phyloP scores from a whole-genome alignment of 176 grass and related monocot genomes.

The Carex pumila region DNA sequence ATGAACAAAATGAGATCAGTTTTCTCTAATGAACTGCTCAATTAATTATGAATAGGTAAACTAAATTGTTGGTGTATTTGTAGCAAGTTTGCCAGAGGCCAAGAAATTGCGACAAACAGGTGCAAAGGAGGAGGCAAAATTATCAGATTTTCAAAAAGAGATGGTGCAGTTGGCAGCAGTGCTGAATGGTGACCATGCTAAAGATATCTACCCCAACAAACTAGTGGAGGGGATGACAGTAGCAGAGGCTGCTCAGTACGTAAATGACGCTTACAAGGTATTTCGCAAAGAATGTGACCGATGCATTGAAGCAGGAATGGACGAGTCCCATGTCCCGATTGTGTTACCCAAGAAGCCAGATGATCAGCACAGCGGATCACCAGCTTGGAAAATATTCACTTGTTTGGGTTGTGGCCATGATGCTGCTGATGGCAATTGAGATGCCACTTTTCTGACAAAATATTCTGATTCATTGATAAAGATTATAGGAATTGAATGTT shows the following conservation, averaged over 20 bases:
- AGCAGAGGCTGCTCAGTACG: slow-evolving; percentile 47
- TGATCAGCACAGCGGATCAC: slow-evolving; percentile 1
- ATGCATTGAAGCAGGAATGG: slow-evolving; percentile 35
- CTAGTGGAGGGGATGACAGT: slow-evolving; percentile 70
- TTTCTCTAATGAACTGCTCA: not conserved
- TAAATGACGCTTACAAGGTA: slow-evolving; percentile 30
- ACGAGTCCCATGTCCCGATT: slow-evolving; percentile 38
- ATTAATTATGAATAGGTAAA: not conserved
- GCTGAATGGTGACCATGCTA: slow-evolving; percentile 56
- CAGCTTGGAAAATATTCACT: slow-evolving; percentile 30
- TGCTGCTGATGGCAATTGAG: not conserved
- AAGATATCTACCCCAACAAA: slow-evolving; percentile 42
- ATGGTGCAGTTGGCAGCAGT: slow-evolving; percentile 59
- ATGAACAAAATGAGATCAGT: not conserved
- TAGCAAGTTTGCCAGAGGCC: slow-evolving; percentile 41
- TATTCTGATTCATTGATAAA: not conserved
- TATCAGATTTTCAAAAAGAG: slow-evolving; percentile 64
- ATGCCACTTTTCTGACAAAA: not conserved
- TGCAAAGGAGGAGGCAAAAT: slow-evolving; percentile 26
- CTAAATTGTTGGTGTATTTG: not conserved
- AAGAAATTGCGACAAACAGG: slow-evolving; percentile 35
- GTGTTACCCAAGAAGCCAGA: slow-evolving; percentile 17
- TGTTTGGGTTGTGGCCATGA: slow-evolving; percentile 34
- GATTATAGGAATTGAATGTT: not conserved
- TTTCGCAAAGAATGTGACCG: slow-evolving; percentile 57